phyloP scores from a whole-genome alignment of 2,329 filamentous ascomycete species.

The Thelonectria discophora region DNA sequence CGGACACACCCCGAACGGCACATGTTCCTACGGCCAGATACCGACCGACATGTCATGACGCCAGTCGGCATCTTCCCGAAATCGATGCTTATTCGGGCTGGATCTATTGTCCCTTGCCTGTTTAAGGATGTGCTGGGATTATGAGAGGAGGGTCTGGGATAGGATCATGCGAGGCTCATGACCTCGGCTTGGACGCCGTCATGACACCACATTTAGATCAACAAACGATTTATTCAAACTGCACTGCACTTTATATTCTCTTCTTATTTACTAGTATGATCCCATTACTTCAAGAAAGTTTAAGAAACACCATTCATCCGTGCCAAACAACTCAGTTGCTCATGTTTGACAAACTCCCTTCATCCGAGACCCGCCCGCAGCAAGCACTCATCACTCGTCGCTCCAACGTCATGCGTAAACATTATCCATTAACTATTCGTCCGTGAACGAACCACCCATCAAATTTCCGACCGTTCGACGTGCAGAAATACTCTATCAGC shows the following conservation, averaged over 20 bases:
- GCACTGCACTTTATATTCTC: not conserved
- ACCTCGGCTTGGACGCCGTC: not conserved
- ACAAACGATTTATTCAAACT: not conserved
- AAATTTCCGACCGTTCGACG: slow-evolving; percentile 37
- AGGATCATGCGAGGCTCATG: not conserved
- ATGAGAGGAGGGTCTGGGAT: not conserved
- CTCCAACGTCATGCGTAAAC: slow-evolving; percentile 6
- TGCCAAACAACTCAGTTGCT: not conserved
- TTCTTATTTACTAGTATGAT: not conserved
- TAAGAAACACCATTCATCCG: not conserved
- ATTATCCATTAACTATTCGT: not conserved
- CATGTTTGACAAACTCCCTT: not conserved
- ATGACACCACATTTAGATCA: not conserved
- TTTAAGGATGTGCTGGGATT: not conserved
- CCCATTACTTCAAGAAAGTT: not conserved
- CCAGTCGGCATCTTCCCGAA: not conserved
- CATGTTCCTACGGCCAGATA: not conserved
- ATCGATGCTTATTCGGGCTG: not conserved
- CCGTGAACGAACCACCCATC: not conserved
- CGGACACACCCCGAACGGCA: not conserved
- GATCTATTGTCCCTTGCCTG: not conserved
- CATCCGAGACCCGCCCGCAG: not conserved
- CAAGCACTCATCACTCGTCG: not conserved
- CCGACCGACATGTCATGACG: not conserved
- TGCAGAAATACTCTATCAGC: slow-evolving; percentile 33